phyloP scores from a whole-genome alignment of 129 eudicot species.

The Flaveria brownii region DNA sequence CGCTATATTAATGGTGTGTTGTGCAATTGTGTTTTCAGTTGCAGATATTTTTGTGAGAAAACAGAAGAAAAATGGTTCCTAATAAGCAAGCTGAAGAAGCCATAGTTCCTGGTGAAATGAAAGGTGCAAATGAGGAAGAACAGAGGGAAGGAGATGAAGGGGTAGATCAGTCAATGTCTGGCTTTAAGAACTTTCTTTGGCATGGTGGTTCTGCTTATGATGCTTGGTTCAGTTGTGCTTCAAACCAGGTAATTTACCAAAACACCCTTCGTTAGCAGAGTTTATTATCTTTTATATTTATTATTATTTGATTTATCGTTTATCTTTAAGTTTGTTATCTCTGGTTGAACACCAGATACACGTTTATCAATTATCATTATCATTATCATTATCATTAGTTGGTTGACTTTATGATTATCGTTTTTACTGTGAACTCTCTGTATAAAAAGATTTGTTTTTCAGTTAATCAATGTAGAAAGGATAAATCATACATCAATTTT shows the following conservation, averaged over 20 bases:
- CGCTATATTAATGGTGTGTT: constrained; percentile 13
- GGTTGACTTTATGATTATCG: too few species aligned
- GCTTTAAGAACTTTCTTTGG: constrained; percentile 67
- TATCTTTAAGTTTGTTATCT: too few species aligned
- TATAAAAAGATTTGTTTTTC: too few species aligned
- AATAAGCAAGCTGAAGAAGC: constrained; percentile 65
- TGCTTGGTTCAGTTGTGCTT: constrained; percentile 92
- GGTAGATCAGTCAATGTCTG: constrained; percentile 43
- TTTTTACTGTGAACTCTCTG: too few species aligned
- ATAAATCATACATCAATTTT: too few species aligned
- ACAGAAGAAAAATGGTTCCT: constrained; percentile 46
- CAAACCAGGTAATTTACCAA: constrained; percentile 56
- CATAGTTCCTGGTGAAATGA: constrained; percentile 49
- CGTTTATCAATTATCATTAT: too few species aligned
- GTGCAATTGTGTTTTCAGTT: constrained; percentile 15
- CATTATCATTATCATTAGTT: too few species aligned
- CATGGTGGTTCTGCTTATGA: constrained; percentile 91
- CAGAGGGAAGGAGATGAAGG: constrained; percentile 45
- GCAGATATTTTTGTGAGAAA: constrained; percentile 23
- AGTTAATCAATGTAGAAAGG: too few species aligned
- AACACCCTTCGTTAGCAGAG: background rate
- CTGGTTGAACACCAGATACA: too few species aligned
- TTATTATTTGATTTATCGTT: too few species aligned
- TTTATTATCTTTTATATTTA: too few species aligned
- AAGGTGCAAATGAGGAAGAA: constrained; percentile 42